These are phyloP conservation scores for Colletotrichum sojae DNA, from an alignment of 2,329 filamentous ascomycete genomes.

Conservation along the genomic window DNA sequence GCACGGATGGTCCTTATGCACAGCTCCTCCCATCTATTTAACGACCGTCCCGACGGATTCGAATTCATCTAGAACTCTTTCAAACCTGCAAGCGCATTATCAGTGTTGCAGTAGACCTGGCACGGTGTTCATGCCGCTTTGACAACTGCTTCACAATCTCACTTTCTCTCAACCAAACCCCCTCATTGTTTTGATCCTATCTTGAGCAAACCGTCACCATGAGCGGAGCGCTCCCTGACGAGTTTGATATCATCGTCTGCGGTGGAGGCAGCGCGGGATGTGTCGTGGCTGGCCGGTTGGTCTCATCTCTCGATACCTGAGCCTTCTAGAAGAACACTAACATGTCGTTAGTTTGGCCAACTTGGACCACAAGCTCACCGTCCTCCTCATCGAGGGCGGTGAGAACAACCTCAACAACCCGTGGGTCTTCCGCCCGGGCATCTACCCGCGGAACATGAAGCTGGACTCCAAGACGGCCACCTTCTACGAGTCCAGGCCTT, in stretches of 20 bases:
- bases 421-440: conserved; percentile 82
- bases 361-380: conserved; percentile 79
- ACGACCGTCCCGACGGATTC: conserved; percentile 24
- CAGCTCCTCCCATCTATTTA: conserved; percentile 31
- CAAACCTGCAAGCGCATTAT: conserved; percentile 5
- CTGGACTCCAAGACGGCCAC: conserved; percentile 85
- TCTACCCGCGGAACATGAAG: conserved; percentile 85
- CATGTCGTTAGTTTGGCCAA: conserved; percentile 75
- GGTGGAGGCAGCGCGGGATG: conserved; percentile 79
- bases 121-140: conserved; percentile 29
- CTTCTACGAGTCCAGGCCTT: conserved; percentile 84
- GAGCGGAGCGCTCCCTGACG: conserved; percentile 71
- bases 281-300: conserved; percentile 70
- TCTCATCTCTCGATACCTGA: conserved; percentile 7
- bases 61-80: conserved; percentile 1
- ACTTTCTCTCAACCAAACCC: background rate
- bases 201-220: conserved; percentile 43
- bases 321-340: conserved; percentile 54
- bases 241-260: conserved; percentile 86
- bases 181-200: background rate
- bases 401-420: conserved; percentile 84
- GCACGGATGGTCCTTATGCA: conserved; percentile 11
- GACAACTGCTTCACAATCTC: conserved; percentile 2
- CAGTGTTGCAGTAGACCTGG: conserved; percentile 31
- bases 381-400: conserved; percentile 79